Conservation (phyloP, 2,329 filamentous ascomycete species). For the Talaromyces islandicus region DNA sequence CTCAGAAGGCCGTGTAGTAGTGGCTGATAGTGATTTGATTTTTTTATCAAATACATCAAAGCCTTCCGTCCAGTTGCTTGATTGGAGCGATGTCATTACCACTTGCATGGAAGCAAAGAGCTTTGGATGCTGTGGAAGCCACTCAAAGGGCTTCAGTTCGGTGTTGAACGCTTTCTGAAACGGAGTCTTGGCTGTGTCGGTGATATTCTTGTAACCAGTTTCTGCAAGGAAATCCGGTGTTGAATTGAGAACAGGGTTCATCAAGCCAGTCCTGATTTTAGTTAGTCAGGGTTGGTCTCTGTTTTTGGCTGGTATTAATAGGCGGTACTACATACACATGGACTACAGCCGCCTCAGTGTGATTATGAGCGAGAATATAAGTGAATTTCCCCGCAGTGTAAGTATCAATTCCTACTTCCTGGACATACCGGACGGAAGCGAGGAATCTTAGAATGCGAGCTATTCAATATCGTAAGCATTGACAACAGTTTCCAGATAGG, state of each 20-base stretch:
- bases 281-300: constrained; percentile 8
- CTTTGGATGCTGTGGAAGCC: constrained; percentile 1
- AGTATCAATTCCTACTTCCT: constrained; percentile 12
- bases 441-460: constrained; percentile 21
- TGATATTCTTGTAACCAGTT: constrained; percentile 22
- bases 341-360: constrained; percentile 14
- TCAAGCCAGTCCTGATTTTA: constrained; percentile 9
- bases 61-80: constrained; percentile 1
- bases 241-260: constrained; percentile 14
- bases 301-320: not conserved
- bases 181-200: constrained; percentile 16
- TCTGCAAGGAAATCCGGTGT: constrained; percentile 22
- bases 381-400: constrained; percentile 18
- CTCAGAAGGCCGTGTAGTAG: not conserved
- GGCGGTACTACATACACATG: constrained; percentile 12
- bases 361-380: constrained; percentile 12
- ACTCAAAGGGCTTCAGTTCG: constrained; percentile 5
- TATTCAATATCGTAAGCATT: not conserved
- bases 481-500: not conserved
- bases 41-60: constrained; percentile 1
- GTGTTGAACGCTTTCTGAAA: constrained; percentile 10
- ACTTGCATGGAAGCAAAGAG: constrained; percentile 4
- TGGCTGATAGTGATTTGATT: constrained; percentile 1
- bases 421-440: constrained; percentile 14
- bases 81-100: constrained; percentile 14